These are phyloP conservation scores for Lizonia empirigonia DNA, from an alignment of 2,329 filamentous ascomycete genomes.

Conservation along the genomic window DNA sequence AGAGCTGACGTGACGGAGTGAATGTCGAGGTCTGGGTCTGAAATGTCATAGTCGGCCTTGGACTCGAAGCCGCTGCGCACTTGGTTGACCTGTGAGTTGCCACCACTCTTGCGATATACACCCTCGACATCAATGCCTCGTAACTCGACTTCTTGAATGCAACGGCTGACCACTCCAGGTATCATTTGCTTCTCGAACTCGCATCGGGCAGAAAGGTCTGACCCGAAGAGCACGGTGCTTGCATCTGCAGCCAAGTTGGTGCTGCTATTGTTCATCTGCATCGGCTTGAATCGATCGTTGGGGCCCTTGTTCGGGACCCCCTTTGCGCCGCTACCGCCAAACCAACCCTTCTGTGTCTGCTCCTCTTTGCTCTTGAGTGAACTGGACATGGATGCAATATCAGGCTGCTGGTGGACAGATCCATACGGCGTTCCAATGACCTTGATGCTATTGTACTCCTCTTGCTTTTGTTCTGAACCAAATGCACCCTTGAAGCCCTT, in stretches of 20 bases:
- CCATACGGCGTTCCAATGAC: slow-evolving; percentile 55
- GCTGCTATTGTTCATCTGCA: slow-evolving; percentile 52
- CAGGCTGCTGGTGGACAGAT: slow-evolving; percentile 43
- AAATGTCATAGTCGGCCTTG: slow-evolving; percentile 85
- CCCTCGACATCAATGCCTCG: slow-evolving; percentile 95
- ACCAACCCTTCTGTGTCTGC: slow-evolving; percentile 40
- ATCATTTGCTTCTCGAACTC: slow-evolving; percentile 89
- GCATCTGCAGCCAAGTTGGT: slow-evolving; percentile 48
- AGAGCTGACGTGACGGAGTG: slow-evolving; percentile 93
- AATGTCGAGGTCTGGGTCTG: slow-evolving; percentile 91
- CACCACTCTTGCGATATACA: slow-evolving; percentile 97
- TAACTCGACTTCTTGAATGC: slow-evolving; percentile 94
- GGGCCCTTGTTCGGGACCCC: slow-evolving; percentile 20
- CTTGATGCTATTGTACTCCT: slow-evolving; percentile 60
- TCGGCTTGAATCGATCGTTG: slow-evolving; percentile 38
- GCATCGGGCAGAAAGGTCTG: slow-evolving; percentile 82
- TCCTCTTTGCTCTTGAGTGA: slow-evolving; percentile 40
- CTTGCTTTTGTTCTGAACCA: slow-evolving; percentile 62
- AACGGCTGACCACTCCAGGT: slow-evolving; percentile 86
- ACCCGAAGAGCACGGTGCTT: slow-evolving; percentile 75
- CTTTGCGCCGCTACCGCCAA: slow-evolving; percentile 32
- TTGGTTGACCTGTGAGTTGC: slow-evolving; percentile 84
- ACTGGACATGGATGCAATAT: slow-evolving; percentile 36
- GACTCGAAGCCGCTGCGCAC: slow-evolving; percentile 93
- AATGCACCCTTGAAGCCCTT: slow-evolving; percentile 95